phyloP scores from a whole-genome alignment of 129 eudicot genomes.

The Arctium minus region DNA sequence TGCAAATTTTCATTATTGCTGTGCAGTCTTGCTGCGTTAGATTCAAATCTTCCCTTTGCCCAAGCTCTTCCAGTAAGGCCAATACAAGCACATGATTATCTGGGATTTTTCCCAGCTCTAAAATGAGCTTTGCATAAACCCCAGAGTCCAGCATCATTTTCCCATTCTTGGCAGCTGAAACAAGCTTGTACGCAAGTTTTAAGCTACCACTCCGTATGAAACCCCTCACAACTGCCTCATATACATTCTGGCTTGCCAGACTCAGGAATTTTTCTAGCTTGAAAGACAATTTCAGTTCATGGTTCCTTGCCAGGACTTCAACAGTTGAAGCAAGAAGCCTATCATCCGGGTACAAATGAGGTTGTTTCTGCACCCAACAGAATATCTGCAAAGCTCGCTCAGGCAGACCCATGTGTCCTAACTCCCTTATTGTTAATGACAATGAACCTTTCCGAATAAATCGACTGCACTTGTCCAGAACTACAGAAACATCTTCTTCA shows the following conservation, averaged over 20 bases:
- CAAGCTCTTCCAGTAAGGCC: constrained; percentile 67
- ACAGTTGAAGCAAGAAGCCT: constrained; percentile 77
- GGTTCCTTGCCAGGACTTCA: constrained; percentile 67
- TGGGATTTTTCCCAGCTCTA: constrained; percentile 66
- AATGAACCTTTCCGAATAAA: constrained; percentile 81
- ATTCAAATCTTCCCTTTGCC: constrained; percentile 57
- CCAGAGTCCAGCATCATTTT: constrained; percentile 55
- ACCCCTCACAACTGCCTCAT: constrained; percentile 77
- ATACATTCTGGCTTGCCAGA: constrained; percentile 51
- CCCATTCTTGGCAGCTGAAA: constrained; percentile 49
- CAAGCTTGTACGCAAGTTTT: constrained; percentile 65
- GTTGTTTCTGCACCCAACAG: constrained; percentile 81
- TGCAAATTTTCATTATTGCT: constrained; percentile 68
- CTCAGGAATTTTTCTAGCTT: constrained; percentile 48
- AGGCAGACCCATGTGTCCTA: constrained; percentile 89
- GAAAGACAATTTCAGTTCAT: constrained; percentile 55
- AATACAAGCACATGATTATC: constrained; percentile 46
- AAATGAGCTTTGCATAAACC: constrained; percentile 67
- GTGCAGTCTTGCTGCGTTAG: constrained; percentile 71
- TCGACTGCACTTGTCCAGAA: constrained; percentile 56
- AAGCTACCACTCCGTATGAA: constrained; percentile 68
- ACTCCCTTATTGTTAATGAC: constrained; percentile 65
- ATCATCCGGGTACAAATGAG: constrained; percentile 81
- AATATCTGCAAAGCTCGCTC: constrained; percentile 70
- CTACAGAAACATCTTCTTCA: constrained; percentile 57